Conservation (phyloP, 257 asterid species). For the Fraxinus anomala region DNA sequence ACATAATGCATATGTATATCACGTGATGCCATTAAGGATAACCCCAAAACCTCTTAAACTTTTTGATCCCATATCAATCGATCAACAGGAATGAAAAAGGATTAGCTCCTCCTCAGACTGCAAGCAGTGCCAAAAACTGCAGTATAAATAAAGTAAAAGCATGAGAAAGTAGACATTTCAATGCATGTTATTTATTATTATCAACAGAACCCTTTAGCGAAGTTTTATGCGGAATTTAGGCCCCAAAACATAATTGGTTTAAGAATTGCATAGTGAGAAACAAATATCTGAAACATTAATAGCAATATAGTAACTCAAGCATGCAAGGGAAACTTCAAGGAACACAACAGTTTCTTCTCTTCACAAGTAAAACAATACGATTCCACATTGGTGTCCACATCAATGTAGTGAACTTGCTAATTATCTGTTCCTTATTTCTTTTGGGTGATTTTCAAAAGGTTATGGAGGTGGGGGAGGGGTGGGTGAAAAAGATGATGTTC, state of each 20-base stretch:
- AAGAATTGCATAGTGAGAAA: neutral
- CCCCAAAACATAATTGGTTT: neutral
- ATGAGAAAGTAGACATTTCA: conserved; percentile 20
- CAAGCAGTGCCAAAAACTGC: conserved; percentile 61
- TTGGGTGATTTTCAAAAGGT: neutral
- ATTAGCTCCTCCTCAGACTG: conserved; percentile 39
- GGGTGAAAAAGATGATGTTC: neutral
- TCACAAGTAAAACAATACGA: neutral
- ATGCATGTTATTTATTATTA: neutral
- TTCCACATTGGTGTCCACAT: neutral
- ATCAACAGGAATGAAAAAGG: conserved; percentile 29
- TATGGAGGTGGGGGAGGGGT: neutral
- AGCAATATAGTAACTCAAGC: neutral
- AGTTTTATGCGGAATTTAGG: neutral
- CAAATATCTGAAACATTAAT: neutral
- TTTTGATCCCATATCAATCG: conserved; percentile 22
- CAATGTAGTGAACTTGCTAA: neutral
- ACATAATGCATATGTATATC: conserved; percentile 24
- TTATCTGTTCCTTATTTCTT: neutral
- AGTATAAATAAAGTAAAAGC: conserved; percentile 24
- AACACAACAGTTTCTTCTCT: neutral
- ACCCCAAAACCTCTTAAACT: conserved; percentile 20
- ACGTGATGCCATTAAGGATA: conserved; percentile 23
- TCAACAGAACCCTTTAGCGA: neutral
- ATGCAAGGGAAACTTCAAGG: neutral